Evolutionary conservation across 2,329 filamentous ascomycete species (phyloP).

Genomic region (Colletotrichum scovillei): DNA sequence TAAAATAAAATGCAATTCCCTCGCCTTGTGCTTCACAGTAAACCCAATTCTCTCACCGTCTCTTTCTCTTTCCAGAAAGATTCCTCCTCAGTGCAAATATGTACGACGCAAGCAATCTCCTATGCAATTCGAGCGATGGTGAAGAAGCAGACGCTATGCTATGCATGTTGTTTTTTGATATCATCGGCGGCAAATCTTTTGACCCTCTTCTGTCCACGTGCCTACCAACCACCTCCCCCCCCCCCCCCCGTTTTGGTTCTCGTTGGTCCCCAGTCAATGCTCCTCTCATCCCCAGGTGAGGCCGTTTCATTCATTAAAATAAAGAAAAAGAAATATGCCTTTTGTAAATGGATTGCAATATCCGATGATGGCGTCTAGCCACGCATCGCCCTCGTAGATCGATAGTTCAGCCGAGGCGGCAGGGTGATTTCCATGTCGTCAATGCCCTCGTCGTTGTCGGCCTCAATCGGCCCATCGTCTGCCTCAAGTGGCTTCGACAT

Average conservation of each 20-base stretch:
- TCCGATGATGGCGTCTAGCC: not conserved
- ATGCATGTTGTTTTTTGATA: slow-evolving; percentile 28
- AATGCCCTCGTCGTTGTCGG: slow-evolving; percentile 54
- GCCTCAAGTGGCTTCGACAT: slow-evolving; percentile 32
- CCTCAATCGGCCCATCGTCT: slow-evolving; percentile 31
- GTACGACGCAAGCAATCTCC: slow-evolving; percentile 1
- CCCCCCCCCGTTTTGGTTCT: slow-evolving; percentile 12
- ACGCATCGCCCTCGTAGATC: slow-evolving; percentile 54
- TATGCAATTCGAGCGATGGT: slow-evolving; percentile 22
- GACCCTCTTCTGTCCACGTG: not conserved
- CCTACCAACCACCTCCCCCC: not conserved
- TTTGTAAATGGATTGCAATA: not conserved
- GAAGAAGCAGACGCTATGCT: slow-evolving; percentile 35
- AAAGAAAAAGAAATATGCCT: not conserved
- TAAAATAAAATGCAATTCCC: not conserved
- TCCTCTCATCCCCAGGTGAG: slow-evolving; percentile 14
- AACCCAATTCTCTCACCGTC: not conserved
- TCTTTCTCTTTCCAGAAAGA: not conserved
- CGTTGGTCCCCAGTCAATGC: not conserved
- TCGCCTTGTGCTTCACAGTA: not conserved
- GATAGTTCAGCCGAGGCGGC: slow-evolving; percentile 53
- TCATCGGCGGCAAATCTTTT: not conserved
- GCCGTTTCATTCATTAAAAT: slow-evolving; percentile 32
- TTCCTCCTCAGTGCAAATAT: not conserved
- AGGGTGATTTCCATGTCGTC: slow-evolving; percentile 48